Evolutionary conservation across 129 eudicot genomes (phyloP), one percentile per base, ranked within the genome.

Genomic region (Ambrosia artemisiifolia): DNA sequence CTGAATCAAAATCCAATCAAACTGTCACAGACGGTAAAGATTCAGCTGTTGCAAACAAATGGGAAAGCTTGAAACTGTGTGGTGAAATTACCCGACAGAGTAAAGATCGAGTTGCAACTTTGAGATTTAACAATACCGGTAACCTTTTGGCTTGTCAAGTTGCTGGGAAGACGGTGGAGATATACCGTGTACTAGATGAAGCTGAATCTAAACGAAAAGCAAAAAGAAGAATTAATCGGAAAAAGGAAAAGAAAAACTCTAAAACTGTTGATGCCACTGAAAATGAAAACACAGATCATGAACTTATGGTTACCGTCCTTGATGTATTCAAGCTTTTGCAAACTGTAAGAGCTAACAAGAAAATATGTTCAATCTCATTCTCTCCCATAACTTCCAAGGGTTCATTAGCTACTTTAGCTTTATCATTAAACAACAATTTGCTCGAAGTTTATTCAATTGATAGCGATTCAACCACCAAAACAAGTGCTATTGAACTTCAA

Each of bases 111-210:
- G 99, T 90, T 64, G 89, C 96, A 11, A 82, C 91, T 3, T 67
- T 94, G 75, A 84, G 91, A 55, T 94, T 94, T 65, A 94, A 82
- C 72, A 90, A 82, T 46, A 74, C 96, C 17, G 97, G 99, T n/a
- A 83, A 78, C 71, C 81, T 90, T 65, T 67, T 94, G 73, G 99
- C 99, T 7, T 90, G 96, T 74, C 99, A 94, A 75, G 91, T 74
- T 43, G 97, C 97, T 19, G 99, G 99, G 55, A 94, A 87, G 80
- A 88, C 82, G 3, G 97, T 94, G 18, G 99, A 94, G 82, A 78
- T 88, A 50, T 90, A 80, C 73, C 87, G 93, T 63, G 95, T 94
- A 17, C 79, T 94, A 74, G 97, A 88, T 75, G 97, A 94, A 50
- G 67, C 87, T 70, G 97, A 90, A 79, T 77, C 99, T 12, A 94